phyloP scores from a whole-genome alignment of 371 early-diverging fungal genomes.

The Actinomortierella wolfii region DNA sequence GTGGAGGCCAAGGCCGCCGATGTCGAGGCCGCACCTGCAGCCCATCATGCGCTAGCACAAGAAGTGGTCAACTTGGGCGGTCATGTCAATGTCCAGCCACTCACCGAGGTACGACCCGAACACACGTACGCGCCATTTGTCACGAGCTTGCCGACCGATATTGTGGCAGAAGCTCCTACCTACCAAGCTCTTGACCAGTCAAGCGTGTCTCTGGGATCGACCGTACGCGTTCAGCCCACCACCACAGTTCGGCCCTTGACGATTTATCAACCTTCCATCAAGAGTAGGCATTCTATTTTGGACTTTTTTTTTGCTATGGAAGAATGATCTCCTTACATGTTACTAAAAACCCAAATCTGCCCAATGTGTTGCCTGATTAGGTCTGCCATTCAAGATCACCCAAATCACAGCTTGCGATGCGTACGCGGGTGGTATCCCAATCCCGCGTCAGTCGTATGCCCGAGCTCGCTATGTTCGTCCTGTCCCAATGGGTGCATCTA shows the following conservation, averaged over 20 bases:
- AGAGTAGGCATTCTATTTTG: too few species aligned
- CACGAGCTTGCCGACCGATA: constrained; percentile 23
- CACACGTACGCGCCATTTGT: constrained; percentile 29
- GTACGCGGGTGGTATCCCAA: too few species aligned
- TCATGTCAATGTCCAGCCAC: constrained; percentile 23
- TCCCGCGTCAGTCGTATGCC: too few species aligned
- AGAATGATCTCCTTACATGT: too few species aligned
- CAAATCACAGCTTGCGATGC: too few species aligned
- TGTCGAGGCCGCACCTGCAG: constrained; percentile 14
- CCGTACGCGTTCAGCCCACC: constrained; percentile 21
- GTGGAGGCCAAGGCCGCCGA: constrained; percentile 21
- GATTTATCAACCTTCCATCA: constrained; percentile 23
- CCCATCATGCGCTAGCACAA: constrained; percentile 5
- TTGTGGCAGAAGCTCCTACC: constrained; percentile 10
- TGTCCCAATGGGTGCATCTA: too few species aligned
- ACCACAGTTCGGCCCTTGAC: constrained; percentile 36
- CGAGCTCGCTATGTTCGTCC: too few species aligned
- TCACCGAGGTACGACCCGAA: constrained; percentile 24
- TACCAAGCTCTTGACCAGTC: constrained; percentile 22
- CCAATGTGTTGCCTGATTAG: too few species aligned
- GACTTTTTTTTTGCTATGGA: too few species aligned
- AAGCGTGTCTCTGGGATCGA: constrained; percentile 26
- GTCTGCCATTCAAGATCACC: too few species aligned
- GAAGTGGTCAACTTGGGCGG: constrained; percentile 21
- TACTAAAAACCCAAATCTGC: too few species aligned